Conservation (phyloP, 179 eudicot species). For the Gypsophila paniculata region DNA sequence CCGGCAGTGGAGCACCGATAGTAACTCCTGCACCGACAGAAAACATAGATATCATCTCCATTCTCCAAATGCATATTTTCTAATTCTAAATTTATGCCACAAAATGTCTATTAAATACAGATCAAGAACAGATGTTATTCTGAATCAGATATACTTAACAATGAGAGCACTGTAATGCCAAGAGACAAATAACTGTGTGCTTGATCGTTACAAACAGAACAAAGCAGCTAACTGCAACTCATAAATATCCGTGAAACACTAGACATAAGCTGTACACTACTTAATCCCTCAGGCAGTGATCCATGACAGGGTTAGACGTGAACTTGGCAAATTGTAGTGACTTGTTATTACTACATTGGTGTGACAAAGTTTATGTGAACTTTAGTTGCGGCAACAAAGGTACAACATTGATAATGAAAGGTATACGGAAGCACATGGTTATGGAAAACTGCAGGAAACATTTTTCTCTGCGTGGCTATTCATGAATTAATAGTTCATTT, state of each 20-base stretch:
- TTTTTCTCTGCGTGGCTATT: too few relatives aligned
- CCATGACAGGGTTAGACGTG: not conserved
- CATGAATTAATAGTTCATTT: too few relatives aligned
- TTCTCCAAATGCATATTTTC: not conserved
- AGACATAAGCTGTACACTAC: not conserved
- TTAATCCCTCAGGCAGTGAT: not conserved
- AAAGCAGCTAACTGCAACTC: not conserved
- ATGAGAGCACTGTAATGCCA: not conserved
- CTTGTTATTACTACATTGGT: not conserved
- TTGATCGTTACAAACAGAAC: not conserved
- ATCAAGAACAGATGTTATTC: too few relatives aligned
- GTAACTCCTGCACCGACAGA: slow-evolving; percentile 59
- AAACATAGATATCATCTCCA: not conserved
- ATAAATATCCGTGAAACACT: not conserved
- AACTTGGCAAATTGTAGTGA: not conserved
- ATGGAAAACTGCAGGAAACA: too few relatives aligned
- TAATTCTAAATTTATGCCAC: too few relatives aligned
- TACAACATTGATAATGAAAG: too few relatives aligned
- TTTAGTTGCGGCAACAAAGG: too few relatives aligned
- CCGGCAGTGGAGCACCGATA: slow-evolving; percentile 77
- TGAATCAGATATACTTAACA: not conserved
- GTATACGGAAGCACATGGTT: too few relatives aligned
- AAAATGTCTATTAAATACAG: too few relatives aligned
- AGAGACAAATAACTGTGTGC: not conserved
- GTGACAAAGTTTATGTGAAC: not conserved